Evolutionary conservation across 345 rosid genomes (phyloP), one percentile per base, ranked within the genome.

Genomic region (Arabidopsis arenosa): DNA sequence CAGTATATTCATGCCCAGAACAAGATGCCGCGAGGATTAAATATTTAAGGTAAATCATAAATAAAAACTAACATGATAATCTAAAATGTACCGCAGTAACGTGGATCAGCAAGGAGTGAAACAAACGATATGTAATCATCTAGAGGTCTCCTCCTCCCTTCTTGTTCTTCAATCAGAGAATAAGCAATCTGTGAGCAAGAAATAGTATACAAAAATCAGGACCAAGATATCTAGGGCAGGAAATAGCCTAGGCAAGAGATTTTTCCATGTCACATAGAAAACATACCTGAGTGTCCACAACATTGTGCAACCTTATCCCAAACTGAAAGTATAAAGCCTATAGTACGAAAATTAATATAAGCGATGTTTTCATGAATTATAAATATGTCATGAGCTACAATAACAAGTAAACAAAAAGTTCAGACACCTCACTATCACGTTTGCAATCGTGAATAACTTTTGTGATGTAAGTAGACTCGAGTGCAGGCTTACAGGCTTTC

Each of bases 401-500:
- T 21, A 51, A 33, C 62, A 79, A 80, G 57, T 35, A 63, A 76
- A 78, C 69, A 77, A 72, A 58, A 67, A 72, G 58, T 85, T 66
- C 51, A 82, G 79, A 83, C 88, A 91, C 97, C 98, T 94, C 98
- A 61, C 98, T 94, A 69, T 94, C 97, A 69, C 98, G 88, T 83
- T 92, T 94, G 91, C 98, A 94, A 80, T 94, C 97, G 57, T 94
- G 98, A 85, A 94, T 92, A 74, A 94, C 97, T 90, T 94, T 94
- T 28, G 86, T 88, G 89, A 94, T 73, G 83, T 88, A 77, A 70
- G 66, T 78, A 78, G 97, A 94, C 91, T 94, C 97, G 11, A 94
- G 96, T 59, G 96, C 98, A 81, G 96, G 96, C 87, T 92, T 89
- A 87, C 97, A 94, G 11, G 97, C 96, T 78, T 79, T 81, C 84